Conservation (phyloP, 768 basidiomycete species). For the Naganishia friedmannii region DNA sequence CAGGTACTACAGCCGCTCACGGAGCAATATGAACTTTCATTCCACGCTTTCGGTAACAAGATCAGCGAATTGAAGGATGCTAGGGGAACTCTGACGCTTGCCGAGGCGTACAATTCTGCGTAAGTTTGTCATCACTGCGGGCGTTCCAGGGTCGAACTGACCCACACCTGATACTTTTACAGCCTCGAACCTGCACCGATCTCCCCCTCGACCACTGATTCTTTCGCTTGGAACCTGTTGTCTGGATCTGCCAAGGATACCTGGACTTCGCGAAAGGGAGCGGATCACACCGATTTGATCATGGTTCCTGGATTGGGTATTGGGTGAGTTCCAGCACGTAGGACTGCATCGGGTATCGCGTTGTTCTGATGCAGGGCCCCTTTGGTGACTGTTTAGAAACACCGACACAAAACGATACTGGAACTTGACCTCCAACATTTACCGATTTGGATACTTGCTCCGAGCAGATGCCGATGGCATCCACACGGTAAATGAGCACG, state of each 20-base stretch:
- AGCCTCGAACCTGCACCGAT: constrained; percentile 43
- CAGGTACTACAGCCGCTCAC: constrained; percentile 36
- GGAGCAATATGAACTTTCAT: constrained; percentile 39
- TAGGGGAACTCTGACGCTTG: constrained; percentile 36
- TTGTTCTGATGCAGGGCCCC: background rate
- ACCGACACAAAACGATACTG: constrained; percentile 48
- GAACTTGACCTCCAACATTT: constrained; percentile 47
- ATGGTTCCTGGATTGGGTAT: constrained; percentile 37
- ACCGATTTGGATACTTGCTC: constrained; percentile 37
- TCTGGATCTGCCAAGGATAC: constrained; percentile 40
- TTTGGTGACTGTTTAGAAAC: constrained; percentile 15
- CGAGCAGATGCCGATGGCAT: constrained; percentile 19
- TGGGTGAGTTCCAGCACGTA: constrained; percentile 28
- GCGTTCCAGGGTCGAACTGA: constrained; percentile 27
- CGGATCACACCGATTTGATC: constrained; percentile 34
- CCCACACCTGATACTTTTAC: background rate
- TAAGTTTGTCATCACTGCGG: background rate
- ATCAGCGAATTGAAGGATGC: constrained; percentile 24
- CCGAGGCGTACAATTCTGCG: constrained; percentile 38
- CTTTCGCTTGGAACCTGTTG: constrained; percentile 42
- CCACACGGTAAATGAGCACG: constrained; percentile 41
- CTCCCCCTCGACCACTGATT: constrained; percentile 38
- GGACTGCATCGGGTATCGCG: no score
- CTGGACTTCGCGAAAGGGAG: constrained; percentile 34
- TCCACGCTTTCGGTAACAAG: constrained; percentile 42